Base-by-base conservation (phyloP, 1,284 basidiomycete species). In the Afroboletus lepidellus region DNA sequence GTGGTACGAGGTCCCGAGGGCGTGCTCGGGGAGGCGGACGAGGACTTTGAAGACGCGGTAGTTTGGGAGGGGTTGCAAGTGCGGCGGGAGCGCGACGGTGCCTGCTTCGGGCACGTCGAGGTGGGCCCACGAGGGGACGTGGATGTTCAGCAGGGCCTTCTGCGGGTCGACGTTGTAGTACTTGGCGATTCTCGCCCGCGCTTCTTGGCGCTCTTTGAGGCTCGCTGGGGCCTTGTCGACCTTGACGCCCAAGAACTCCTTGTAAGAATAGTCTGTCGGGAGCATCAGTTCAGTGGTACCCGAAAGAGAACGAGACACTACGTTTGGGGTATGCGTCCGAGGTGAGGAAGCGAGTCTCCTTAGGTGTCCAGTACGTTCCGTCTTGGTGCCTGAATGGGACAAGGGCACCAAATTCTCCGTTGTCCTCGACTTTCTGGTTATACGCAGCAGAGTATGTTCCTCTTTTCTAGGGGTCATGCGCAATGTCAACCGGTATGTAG, bases 41-140 rank as follows among this genome's bases (percentile, higher is more conserved):
- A 63, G 56, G n/a, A 66, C 50, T 24, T 55, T 52, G 46, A 66
- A 63, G 21, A 59, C n/a, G 13, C 64, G 62, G 48, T 54, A 64
- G 25, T 56, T 38, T 21, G 42, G 29, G 30, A 65, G 58, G 5
- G 59, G 54, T 51, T 38, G 39, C 36, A 63, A 56, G 38, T 51
- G 27, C 29, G 38, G 4, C 13, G 60, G 62, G 16, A 66, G 55
- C 6, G 30, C 41, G 8, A 27, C 46, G 23, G 52, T 50, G n/a
- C 30, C 46, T 7, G 12, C 13, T 8, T 16, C 34, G 8, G 60
- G 50, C 16, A 64, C 62, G 3, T 46, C 13, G n/a, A 64, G 20
- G 25, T 66, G 62, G n/a, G 23, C 21, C 57, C 57, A 63, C 15
- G 55, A 33, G 1, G 36, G 48, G 13, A 9, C 20, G 6, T 55